phyloP scores from a whole-genome alignment of 176 grass and related monocot genomes.

The Thalia dealbata region DNA sequence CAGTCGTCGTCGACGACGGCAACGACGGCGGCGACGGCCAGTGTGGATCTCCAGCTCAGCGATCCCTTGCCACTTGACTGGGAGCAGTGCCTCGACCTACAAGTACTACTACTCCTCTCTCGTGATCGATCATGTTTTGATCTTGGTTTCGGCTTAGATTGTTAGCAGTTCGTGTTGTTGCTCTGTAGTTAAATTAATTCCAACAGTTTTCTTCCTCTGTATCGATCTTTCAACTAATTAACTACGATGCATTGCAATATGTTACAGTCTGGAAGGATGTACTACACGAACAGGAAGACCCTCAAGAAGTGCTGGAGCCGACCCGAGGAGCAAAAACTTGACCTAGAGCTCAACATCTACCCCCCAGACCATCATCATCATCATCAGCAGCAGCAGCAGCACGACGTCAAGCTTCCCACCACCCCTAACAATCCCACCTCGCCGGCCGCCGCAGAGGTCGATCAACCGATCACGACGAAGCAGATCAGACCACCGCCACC shows the following conservation, averaged over 20 bases:
- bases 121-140: too few species aligned
- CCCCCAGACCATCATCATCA: background rate
- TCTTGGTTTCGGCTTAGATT: too few species aligned
- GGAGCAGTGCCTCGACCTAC: conserved; percentile 94
- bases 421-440: too few species aligned
- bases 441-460: background rate
- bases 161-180: too few species aligned
- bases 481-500: background rate
- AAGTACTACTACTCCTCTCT: too few species aligned
- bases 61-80: conserved; percentile 75
- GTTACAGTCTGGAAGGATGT: conserved; percentile 83
- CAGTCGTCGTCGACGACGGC: background rate
- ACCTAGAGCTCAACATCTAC: conserved; percentile 80
- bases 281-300: conserved; percentile 95
- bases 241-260: background rate
- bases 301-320: conserved; percentile 66
- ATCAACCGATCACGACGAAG: too few species aligned
- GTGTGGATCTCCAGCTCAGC: conserved; percentile 63
- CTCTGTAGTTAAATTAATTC: too few species aligned
- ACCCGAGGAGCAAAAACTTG: conserved; percentile 62
- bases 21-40: conserved; percentile 13
- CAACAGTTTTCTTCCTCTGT: too few species aligned
- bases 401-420: background rate
- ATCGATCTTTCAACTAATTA: too few species aligned
- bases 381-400: too few species aligned